Base-by-base conservation (phyloP, 768 basidiomycete species). In the Tulasnella sp. region DNA sequence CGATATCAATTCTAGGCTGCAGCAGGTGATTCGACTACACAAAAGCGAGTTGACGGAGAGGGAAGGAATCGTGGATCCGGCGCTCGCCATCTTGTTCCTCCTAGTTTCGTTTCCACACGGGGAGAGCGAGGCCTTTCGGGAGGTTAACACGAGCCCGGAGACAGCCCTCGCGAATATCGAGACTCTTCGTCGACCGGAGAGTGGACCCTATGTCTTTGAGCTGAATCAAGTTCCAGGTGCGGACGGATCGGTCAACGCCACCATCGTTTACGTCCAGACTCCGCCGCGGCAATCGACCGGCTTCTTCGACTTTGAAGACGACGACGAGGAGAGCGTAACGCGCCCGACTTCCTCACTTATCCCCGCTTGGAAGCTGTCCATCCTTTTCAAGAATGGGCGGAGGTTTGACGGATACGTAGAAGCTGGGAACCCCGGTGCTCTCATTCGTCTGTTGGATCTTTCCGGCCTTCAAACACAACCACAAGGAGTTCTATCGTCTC, bases 361-460 rank as follows among this genome's bases (percentile, higher is more conserved):
- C 83, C 90, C 95, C 81, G 95, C 95, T 7, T 98, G 94, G 94
- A 93, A 92, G 92, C 93, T 96, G 83, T 95, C 96, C 84, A 93
- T 97, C 60, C 93, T 96, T 88, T 95, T 97, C 93, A 84, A 92
- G 84, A 92, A 98, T 86, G 98, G 96, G 86, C 97, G 95, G 1
- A 69, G 34, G 95, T 98, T 98, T 83, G 96, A 98, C 85, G 91
- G 95, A 4, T 90, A 94, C 28, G 92, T 99, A 50, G 92, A 94
- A 12, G 91, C 91, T 14, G 31, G 31, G 16, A 2, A 3, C 16
- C 18, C 46, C 31, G 64, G 4, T 69, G 64, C 28, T 7, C 31
- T 69, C 28, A 14, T 69, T 69, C 64, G 64, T 14, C 64, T 69
- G 11, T 69, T 37, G 34, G 28, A 69, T 28, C 64, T 69, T 6